Evolutionary conservation across 768 basidiomycete genomes (phyloP), one percentile per base, ranked within the genome.

Genomic region (Podaxis sp.): DNA sequence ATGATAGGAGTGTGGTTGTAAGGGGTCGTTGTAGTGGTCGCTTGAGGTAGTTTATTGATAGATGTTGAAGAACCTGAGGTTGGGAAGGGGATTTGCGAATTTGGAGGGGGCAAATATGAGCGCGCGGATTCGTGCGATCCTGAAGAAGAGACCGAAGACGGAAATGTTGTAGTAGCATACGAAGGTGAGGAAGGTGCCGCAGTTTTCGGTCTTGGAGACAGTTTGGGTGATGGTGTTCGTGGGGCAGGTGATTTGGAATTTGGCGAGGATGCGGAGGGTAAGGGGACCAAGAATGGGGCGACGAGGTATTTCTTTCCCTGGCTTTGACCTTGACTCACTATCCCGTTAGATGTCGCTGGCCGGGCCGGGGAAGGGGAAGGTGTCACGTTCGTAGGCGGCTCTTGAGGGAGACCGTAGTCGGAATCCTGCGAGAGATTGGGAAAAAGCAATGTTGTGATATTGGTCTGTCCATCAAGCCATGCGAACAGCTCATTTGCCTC

Each of bases 391-490:
- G 40, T 53, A 40, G 17, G 26, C 33, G 46, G 15, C 42, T 57
- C 60, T 7, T 15, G 17, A 33, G 46, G 44, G 33, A 46, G 11
- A 17, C 52, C 60, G 51, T 66, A 61, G 38, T 72, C 71, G 44
- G 19, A 19, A 9, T 61, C 58, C 58, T 76, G 75, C 19, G 75
- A 64, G 30, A 81, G 73, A 52, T 77, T 72, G 24, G 80, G 80
- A 48, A 84, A 77, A 11, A 69, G 72, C 48, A 84, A 71, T 8
- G 71, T 65, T 36, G 70, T 71, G 62, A 82, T 72, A 64, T 80
- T 79, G 40, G 72, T 73, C 65, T 81, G 78, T 36, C 79, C 79
- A 60, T 79, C 76, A 36, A 82, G 69, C 80, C 80, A 79, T 26
- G 73, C 70, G 52, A 81, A 77, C 52, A 80, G 52, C 12, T 73